Base-by-base conservation (phyloP, 352 stramenopile genomes). In the Pythium vanterpoolii region DNA sequence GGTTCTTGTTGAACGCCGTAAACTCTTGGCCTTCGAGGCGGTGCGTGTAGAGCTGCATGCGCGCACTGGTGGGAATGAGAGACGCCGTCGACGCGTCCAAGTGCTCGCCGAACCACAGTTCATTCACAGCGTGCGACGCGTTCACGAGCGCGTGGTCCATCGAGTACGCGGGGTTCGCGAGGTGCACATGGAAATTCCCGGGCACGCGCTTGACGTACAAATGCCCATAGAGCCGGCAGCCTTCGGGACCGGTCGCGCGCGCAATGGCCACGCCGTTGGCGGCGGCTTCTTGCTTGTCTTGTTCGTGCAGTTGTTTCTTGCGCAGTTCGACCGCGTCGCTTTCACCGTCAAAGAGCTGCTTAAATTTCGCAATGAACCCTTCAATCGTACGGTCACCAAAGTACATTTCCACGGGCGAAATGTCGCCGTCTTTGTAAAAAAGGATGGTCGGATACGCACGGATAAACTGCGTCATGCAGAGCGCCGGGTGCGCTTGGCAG, bases 111-210 rank as follows among this genome's bases (percentile, higher is more conserved):
- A 99, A 99, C 69, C 89, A 98, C 23, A 99, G 72, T 70, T 98
- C 93, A 69, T 98, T 95, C 26, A 99, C 95, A 33, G 93, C 80
- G 77, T 99, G 96, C 31, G 88, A 96, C 31, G 98, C 79, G 69
- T 99, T 99, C 31, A 93, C 85, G 45, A 94, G 74, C 56, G 74
- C 82, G 40, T 76, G 78, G 63, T 90, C 83, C 85, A 95, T 93
- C 56, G 85, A 95, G 72, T 90, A 95, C 46, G 92, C 92, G 24
- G 96, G 90, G 77, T 99, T 98, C n/a, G 97, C 68, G 74, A 98
- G 88, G 74, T 98, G 96, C 60, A 99, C 93, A 77, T 99, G 96
- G 77, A 99, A 99, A 72, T 99, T 99, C 38, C 96, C 96, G 0
- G 96, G 96, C 43, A 99, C 96, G 43, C 96, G 79, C 75, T 95